These are phyloP conservation scores for Calvatia gigantea DNA, from an alignment of 768 basidiomycete genomes.

Conservation along the genomic window DNA sequence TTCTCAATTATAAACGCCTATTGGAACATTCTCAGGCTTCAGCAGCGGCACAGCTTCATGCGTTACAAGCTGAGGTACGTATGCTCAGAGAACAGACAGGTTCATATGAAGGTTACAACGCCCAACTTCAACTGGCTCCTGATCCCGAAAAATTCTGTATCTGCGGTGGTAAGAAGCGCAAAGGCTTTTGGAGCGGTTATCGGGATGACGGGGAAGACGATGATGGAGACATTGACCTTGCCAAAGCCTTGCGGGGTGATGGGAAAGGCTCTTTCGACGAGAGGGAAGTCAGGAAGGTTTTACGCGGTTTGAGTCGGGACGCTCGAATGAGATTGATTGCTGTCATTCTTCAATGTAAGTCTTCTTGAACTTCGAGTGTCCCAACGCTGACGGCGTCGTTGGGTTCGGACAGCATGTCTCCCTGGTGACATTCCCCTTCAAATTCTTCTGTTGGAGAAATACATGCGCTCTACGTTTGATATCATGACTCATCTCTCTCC, in stretches of 20 bases:
- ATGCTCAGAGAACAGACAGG: conserved; percentile 49
- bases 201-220: conserved; percentile 46
- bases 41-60: conserved; percentile 79
- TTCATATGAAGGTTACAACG: conserved; percentile 17
- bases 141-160: conserved; percentile 33
- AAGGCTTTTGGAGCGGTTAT: conserved; percentile 74
- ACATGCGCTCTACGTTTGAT: conserved; percentile 79
- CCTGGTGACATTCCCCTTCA: conserved; percentile 85
- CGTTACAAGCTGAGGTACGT: conserved; percentile 77
- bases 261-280: conserved; percentile 69
- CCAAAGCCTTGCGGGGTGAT: conserved; percentile 46
- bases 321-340: conserved; percentile 68
- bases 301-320: conserved; percentile 59
- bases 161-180: conserved; percentile 60
- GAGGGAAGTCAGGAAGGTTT: conserved; percentile 59
- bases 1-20: conserved; percentile 73
- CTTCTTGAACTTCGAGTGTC: neutral
- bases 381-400: conserved; percentile 7
- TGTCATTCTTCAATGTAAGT: conserved; percentile 59
- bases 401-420: conserved; percentile 51
- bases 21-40: conserved; percentile 79
- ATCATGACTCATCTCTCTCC: conserved; percentile 71
- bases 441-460: conserved; percentile 82
- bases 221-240: conserved; percentile 36
- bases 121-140: conserved; percentile 17